Conservation (phyloP, 352 stramenopile genomes). For the Phytophthora syringae region DNA sequence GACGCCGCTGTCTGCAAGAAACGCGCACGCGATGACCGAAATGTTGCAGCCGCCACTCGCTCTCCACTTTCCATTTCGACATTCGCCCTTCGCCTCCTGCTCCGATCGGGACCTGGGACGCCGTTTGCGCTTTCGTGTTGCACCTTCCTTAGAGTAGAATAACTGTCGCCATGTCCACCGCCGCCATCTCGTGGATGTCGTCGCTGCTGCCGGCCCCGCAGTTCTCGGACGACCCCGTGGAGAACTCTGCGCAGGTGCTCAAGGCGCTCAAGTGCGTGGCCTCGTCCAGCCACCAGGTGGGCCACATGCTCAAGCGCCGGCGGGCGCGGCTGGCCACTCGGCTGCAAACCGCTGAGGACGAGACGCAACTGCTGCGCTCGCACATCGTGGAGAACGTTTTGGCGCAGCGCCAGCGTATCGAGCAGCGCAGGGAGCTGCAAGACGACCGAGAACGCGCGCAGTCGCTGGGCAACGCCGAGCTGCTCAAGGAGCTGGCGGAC, state of each 20-base stretch:
- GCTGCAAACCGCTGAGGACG: constrained; percentile 47
- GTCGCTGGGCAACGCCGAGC: constrained; percentile 53
- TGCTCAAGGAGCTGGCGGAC: constrained; percentile 55
- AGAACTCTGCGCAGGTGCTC: constrained; percentile 65
- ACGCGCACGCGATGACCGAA: neutral
- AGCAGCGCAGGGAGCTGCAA: constrained; percentile 60
- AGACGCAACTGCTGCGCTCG: constrained; percentile 59
- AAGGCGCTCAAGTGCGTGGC: constrained; percentile 73
- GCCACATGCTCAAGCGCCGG: constrained; percentile 60
- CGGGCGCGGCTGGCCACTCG: constrained; percentile 53
- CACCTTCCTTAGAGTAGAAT: too few species aligned
- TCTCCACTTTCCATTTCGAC: constrained; percentile 16
- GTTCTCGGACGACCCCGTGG: constrained; percentile 40
- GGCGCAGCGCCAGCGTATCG: constrained; percentile 50
- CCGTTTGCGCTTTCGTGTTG: too few species aligned
- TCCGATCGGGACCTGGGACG: constrained; percentile 19
- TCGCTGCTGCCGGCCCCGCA: constrained; percentile 33
- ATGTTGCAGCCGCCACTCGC: neutral
- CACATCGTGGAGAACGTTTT: constrained; percentile 62
- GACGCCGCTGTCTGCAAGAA: neutral
- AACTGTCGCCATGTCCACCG: constrained; percentile 37
- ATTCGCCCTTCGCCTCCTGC: constrained; percentile 14
- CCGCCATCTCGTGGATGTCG: constrained; percentile 43
- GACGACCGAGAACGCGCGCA: constrained; percentile 63
- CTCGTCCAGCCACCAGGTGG: constrained; percentile 66